phyloP scores from a whole-genome alignment of 2,329 filamentous ascomycete genomes.

The Monilinia laxa region DNA sequence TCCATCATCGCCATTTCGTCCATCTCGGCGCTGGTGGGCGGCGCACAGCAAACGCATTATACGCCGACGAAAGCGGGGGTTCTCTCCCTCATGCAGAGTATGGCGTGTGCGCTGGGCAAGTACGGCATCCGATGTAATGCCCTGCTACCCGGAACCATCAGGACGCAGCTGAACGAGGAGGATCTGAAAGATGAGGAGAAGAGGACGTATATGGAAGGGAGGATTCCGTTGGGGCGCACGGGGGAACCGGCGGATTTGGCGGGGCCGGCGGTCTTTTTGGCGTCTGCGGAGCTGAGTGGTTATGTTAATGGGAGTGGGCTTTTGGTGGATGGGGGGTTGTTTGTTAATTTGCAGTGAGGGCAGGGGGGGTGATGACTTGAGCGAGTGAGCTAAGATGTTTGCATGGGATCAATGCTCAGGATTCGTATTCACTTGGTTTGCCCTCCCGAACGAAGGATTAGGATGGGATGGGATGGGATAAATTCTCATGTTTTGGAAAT shows the following conservation, averaged over 20 bases:
- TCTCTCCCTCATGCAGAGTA: constrained; percentile 77
- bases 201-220: constrained; percentile 73
- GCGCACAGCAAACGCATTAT: constrained; percentile 78
- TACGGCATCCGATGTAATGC: constrained; percentile 81
- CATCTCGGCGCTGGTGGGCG: constrained; percentile 74
- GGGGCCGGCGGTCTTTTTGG: constrained; percentile 82
- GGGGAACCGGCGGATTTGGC: constrained; percentile 72
- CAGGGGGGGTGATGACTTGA: too few relatives aligned
- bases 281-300: constrained; percentile 72
- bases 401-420: too few relatives aligned
- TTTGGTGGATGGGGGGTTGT: constrained; percentile 83
- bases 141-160: constrained; percentile 77
- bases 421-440: too few relatives aligned
- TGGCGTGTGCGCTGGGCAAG: constrained; percentile 73
- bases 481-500: too few relatives aligned
- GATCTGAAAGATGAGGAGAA: constrained; percentile 74
- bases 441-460: too few relatives aligned
- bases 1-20: constrained; percentile 76
- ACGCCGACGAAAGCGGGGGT: constrained; percentile 87
- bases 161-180: constrained; percentile 80
- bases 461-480: too few relatives aligned
- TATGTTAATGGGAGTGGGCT: constrained; percentile 83
- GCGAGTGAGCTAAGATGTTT: too few relatives aligned
- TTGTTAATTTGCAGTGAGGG: constrained; percentile 77
- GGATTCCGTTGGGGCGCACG: constrained; percentile 76